Conservation (phyloP, 805 yeast genomes). For the Blastobotrys attinorum region DNA sequence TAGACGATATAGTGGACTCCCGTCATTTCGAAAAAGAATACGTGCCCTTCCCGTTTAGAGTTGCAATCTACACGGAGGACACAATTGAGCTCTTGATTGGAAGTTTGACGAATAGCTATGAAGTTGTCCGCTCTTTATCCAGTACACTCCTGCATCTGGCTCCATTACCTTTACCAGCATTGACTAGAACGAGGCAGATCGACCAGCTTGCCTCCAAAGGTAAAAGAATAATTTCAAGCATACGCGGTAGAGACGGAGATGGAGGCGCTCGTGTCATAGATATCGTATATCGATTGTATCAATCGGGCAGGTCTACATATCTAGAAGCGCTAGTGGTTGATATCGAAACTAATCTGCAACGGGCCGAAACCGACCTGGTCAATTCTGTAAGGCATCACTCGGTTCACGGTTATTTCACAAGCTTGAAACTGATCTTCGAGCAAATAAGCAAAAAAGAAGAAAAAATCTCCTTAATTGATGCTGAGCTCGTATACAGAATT, state of each 20-base stretch:
- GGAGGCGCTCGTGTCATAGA: conserved; percentile 67
- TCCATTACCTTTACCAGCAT: conserved; percentile 30
- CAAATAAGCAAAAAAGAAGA: no score
- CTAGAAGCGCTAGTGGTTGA: conserved; percentile 28
- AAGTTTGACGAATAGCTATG: conserved; percentile 61
- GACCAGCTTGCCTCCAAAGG: conserved; percentile 22
- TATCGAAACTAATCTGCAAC: conserved; percentile 30
- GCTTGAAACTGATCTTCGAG: conserved; percentile 42
- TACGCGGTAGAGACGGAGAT: conserved; percentile 59
- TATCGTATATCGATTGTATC: conserved; percentile 36
- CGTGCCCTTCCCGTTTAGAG: conserved; percentile 41
- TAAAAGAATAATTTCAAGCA: conserved; percentile 25
- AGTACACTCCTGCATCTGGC: conserved; percentile 40
- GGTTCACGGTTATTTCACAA: conserved; percentile 64
- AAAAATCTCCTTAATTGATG: no score
- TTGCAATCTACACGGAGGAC: conserved; percentile 35
- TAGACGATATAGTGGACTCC: conserved; percentile 40
- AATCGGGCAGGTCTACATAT: conserved; percentile 19
- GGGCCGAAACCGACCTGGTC: conserved; percentile 32
- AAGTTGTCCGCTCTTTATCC: conserved; percentile 59
- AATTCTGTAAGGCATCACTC: conserved; percentile 42
- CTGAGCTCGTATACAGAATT: conserved; percentile 9
- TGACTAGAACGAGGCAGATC: conserved; percentile 18
- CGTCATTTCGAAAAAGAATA: conserved; percentile 35
- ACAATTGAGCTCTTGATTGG: conserved; percentile 47